Conservation (phyloP, 805 yeast species). For the Metschnikowia colocasiae region DNA sequence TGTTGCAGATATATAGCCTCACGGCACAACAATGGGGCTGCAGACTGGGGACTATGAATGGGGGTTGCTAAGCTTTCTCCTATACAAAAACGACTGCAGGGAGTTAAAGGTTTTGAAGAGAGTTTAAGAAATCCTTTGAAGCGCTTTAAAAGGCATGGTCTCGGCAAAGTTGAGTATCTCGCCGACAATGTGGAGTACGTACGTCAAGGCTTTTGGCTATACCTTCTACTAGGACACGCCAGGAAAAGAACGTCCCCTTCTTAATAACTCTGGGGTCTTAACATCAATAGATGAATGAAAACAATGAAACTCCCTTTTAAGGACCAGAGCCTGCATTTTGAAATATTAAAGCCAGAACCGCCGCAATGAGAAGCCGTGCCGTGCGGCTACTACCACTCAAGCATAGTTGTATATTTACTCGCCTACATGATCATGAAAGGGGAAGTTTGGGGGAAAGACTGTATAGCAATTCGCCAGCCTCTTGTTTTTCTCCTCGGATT, state of each 20-base stretch:
- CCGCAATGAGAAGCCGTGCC: not conserved
- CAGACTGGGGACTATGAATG: not conserved
- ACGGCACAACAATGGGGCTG: conserved; percentile 5
- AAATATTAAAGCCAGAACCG: not conserved
- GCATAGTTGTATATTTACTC: not conserved
- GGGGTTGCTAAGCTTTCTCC: not conserved
- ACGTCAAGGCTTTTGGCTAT: not conserved
- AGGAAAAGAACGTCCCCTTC: not conserved
- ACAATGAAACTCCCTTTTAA: not conserved
- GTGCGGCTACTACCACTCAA: not conserved
- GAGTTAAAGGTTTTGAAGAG: not conserved
- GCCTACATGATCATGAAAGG: not conserved
- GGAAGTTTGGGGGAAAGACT: too few relatives aligned
- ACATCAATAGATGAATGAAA: not conserved
- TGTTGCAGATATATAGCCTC: conserved; percentile 1
- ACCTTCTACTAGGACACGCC: not conserved
- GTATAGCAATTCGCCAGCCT: too few relatives aligned
- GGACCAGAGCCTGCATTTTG: not conserved
- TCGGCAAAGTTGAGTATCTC: not conserved
- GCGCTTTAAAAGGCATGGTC: not conserved
- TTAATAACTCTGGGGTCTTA: not conserved
- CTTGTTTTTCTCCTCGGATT: not conserved
- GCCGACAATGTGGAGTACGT: conserved; percentile 1
- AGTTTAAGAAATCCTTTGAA: not conserved
- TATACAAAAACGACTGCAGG: not conserved